Evolutionary conservation across 2,329 filamentous ascomycete species (phyloP).

Genomic region (Penicillium italicum): DNA sequence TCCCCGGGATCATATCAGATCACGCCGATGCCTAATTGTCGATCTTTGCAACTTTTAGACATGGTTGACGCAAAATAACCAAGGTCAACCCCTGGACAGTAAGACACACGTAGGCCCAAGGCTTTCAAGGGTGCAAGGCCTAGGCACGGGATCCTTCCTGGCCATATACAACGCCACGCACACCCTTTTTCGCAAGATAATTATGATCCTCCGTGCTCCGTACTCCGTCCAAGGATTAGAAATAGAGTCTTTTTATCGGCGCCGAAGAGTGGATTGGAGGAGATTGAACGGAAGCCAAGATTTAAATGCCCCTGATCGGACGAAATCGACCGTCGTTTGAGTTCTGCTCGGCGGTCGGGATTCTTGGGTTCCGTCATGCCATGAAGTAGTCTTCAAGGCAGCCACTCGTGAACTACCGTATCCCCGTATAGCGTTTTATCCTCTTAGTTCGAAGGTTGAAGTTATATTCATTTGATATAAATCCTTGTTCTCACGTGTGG

Average conservation of each 20-base stretch:
- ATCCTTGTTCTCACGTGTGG: conserved; percentile 1
- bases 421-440: not conserved
- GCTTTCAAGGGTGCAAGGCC: not conserved
- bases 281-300: not conserved
- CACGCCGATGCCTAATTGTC: not conserved
- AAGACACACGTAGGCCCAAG: not conserved
- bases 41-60: conserved; percentile 6
- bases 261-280: not conserved
- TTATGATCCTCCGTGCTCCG: not conserved
- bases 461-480: not conserved
- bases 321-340: conserved; percentile 7
- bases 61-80: not conserved
- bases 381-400: conserved; percentile 11
- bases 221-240: not conserved
- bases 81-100: not conserved
- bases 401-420: not conserved
- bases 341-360: conserved; percentile 19
- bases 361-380: conserved; percentile 19
- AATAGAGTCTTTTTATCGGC: not conserved
- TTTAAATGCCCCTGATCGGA: conserved; percentile 1
- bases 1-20: not conserved
- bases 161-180: not conserved
- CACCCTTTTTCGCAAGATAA: not conserved
- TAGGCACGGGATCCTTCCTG: not conserved
- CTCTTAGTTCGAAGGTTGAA: not conserved